These are phyloP conservation scores for Tolypocladium cylindrosporum DNA, from an alignment of 2,329 filamentous ascomycete species.

Conservation along the genomic window DNA sequence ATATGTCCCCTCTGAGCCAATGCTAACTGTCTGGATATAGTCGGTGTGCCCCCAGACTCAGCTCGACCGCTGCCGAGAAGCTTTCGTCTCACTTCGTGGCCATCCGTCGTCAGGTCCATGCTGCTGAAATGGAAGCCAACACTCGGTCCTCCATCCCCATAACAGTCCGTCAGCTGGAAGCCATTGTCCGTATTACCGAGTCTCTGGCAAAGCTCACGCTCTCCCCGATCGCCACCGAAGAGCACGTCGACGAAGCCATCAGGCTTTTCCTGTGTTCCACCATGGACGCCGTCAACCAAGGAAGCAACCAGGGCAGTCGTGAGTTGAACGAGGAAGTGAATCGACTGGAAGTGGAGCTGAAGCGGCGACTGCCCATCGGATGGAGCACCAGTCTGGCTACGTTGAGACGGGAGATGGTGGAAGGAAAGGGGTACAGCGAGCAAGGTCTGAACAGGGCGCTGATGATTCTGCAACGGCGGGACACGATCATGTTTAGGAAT, in stretches of 20 bases:
- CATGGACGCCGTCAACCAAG: slow-evolving; percentile 95
- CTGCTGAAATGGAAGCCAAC: slow-evolving; percentile 82
- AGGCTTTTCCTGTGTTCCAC: slow-evolving; percentile 91
- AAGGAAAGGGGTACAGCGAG: slow-evolving; percentile 83
- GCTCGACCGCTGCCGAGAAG: slow-evolving; percentile 85
- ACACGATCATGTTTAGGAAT: slow-evolving; percentile 74
- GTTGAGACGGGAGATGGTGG: slow-evolving; percentile 81
- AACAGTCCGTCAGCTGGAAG: slow-evolving; percentile 92
- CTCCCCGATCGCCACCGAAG: slow-evolving; percentile 75
- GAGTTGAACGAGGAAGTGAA: slow-evolving; percentile 85
- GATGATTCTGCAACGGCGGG: slow-evolving; percentile 75
- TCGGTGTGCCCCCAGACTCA: slow-evolving; percentile 85
- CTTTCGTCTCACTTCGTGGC: slow-evolving; percentile 95
- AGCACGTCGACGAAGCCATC: slow-evolving; percentile 94
- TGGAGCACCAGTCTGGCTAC: slow-evolving; percentile 90
- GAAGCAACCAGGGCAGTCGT: slow-evolving; percentile 70
- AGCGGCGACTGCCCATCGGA: slow-evolving; percentile 79
- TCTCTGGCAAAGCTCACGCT: slow-evolving; percentile 86
- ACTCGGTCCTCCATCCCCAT: slow-evolving; percentile 90
- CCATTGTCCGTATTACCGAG: slow-evolving; percentile 94
- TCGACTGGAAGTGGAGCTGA: slow-evolving; percentile 81
- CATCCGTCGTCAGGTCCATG: slow-evolving; percentile 88
- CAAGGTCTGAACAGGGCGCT: slow-evolving; percentile 75
- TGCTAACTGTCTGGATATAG: slow-evolving; percentile 33
- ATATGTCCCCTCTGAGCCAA: neutral